phyloP scores from a whole-genome alignment of 2,329 filamentous ascomycete genomes.

The Meredithiella fracta region DNA sequence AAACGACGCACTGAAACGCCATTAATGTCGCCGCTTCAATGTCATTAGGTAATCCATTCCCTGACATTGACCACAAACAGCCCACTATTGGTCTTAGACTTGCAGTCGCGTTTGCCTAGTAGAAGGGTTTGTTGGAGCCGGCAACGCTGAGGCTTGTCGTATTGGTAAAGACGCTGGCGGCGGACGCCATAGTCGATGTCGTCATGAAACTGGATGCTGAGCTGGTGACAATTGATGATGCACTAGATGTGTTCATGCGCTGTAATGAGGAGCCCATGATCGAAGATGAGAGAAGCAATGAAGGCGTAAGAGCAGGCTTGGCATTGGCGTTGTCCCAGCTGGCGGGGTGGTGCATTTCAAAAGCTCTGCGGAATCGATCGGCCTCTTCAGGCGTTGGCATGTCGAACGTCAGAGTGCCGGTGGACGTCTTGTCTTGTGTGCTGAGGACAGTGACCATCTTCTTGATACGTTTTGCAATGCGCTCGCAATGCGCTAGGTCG shows the following conservation, averaged over 20 bases:
- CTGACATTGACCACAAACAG: not conserved
- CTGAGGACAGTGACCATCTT: constrained; percentile 4
- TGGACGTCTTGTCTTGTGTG: constrained; percentile 6
- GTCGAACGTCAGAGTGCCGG: constrained; percentile 7
- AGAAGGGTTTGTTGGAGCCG: constrained; percentile 3
- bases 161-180: constrained; percentile 7
- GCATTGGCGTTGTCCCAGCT: constrained; percentile 10
- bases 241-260: constrained; percentile 9
- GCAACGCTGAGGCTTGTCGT: constrained; percentile 11
- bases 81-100: not conserved
- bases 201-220: constrained; percentile 12
- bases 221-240: constrained; percentile 6
- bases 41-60: not conserved
- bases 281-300: constrained; percentile 10
- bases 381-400: constrained; percentile 10
- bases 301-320: constrained; percentile 10
- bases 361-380: constrained; percentile 10
- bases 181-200: constrained; percentile 4
- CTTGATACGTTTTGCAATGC: constrained; percentile 7
- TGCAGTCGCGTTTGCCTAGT: not conserved
- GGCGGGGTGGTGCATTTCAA: constrained; percentile 12
- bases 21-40: not conserved
- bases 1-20: not conserved
- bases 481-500: constrained; percentile 9
- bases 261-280: constrained; percentile 6